A percentile compares a stretch with the other conserved stretches of the same genome.
These are phyloP conservation scores for Penicillium argentinense DNA, from an alignment of 495 filamentous ascomycete species.

Conservation along the genomic window DNA sequence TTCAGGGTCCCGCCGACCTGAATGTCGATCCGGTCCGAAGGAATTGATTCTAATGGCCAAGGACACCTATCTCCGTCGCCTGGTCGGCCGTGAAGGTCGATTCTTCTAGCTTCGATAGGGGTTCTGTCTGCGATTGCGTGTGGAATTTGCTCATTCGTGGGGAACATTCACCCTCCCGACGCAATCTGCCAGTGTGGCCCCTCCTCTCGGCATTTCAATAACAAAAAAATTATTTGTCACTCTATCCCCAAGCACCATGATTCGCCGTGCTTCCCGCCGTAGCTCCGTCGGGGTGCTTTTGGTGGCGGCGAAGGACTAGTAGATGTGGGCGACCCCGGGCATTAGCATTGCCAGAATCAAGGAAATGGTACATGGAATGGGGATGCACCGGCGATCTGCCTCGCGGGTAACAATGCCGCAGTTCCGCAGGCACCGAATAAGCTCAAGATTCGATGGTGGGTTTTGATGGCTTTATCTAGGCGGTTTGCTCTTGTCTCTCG, in stretches of 20 bases:
- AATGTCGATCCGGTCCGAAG: constrained; percentile 25
- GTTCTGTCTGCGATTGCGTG: neutral
- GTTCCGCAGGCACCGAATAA: constrained; percentile 18
- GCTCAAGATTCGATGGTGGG: constrained; percentile 24
- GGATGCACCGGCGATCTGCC: neutral
- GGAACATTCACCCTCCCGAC: neutral
- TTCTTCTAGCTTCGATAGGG: neutral
- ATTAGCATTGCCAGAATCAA: too few relatives aligned
- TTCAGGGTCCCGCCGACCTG: constrained; percentile 1
- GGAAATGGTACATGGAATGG: neutral
- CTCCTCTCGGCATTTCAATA: too few relatives aligned
- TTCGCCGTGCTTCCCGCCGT: too few relatives aligned
- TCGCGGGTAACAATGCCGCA: neutral
- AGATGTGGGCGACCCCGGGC: too few relatives aligned
- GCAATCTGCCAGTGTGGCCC: too few relatives aligned
- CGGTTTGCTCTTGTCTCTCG: too few relatives aligned
- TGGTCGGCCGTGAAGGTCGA: neutral
- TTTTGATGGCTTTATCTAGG: constrained; percentile 2
- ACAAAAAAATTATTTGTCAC: too few relatives aligned
- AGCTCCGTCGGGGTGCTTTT: too few relatives aligned
- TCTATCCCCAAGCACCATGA: too few relatives aligned
- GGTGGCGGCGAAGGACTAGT: too few relatives aligned
- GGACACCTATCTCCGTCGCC: neutral
- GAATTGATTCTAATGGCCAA: constrained; percentile 21
- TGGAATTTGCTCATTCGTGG: neutral